phyloP scores from a whole-genome alignment of 495 filamentous ascomycete species.

The Neurospora sp. region DNA sequence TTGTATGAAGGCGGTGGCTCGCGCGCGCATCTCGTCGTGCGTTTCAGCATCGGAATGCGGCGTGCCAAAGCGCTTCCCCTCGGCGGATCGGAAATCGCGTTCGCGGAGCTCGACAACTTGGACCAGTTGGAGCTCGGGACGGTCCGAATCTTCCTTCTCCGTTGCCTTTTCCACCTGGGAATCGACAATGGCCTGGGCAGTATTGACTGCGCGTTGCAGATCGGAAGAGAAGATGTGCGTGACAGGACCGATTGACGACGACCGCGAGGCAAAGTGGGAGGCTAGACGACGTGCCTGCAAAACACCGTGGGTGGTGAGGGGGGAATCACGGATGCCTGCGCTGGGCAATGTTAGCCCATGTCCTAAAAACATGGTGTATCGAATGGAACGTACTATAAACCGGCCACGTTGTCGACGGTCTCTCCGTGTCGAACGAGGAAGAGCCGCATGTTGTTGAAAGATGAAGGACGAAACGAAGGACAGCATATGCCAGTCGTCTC shows the following conservation, averaged over 20 bases:
- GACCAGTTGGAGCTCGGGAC: slow-evolving; percentile 23
- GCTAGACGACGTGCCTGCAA: slow-evolving; percentile 62
- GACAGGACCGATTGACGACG: slow-evolving; percentile 33
- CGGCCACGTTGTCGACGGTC: slow-evolving; percentile 76
- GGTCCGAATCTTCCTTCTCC: not conserved
- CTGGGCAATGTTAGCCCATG: slow-evolving; percentile 33
- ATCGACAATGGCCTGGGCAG: slow-evolving; percentile 53
- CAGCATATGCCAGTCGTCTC: not conserved
- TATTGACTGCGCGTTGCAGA: slow-evolving; percentile 60
- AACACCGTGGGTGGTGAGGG: slow-evolving; percentile 71
- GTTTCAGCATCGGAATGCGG: slow-evolving; percentile 37
- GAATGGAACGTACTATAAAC: slow-evolving; percentile 49
- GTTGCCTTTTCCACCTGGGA: slow-evolving; percentile 28
- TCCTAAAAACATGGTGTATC: not conserved
- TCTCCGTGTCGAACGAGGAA: slow-evolving; percentile 80
- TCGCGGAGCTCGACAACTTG: slow-evolving; percentile 51
- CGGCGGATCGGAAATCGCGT: slow-evolving; percentile 61
- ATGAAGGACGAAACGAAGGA: not conserved
- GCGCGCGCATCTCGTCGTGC: slow-evolving; percentile 51
- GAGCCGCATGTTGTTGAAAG: slow-evolving; percentile 46
- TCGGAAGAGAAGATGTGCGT: slow-evolving; percentile 70
- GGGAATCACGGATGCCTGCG: slow-evolving; percentile 69
- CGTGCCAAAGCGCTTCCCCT: slow-evolving; percentile 46
- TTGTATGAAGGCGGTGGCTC: slow-evolving; percentile 55
- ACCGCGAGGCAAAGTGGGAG: slow-evolving; percentile 41